Evolutionary conservation across 2,329 filamentous ascomycete genomes (phyloP).

Genomic region (Scolecobasidium constrictum): DNA sequence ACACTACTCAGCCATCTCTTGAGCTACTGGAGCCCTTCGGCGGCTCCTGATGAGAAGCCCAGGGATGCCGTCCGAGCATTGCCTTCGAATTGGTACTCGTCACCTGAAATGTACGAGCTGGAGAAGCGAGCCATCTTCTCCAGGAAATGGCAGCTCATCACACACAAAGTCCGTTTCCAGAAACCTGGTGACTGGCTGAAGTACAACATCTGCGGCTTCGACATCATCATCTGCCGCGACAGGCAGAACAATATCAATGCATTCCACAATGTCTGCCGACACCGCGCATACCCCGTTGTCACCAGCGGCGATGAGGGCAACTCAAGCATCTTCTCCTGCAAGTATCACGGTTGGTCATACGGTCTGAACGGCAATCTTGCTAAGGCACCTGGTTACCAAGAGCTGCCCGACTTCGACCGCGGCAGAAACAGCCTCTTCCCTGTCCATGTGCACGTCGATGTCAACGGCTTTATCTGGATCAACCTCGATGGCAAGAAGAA

Average conservation of each 20-base stretch:
- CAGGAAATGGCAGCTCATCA: conserved; percentile 44
- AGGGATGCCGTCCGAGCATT: conserved; percentile 1
- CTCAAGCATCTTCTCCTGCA: conserved; percentile 44
- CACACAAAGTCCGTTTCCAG: conserved; percentile 39
- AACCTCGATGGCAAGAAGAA: conserved; percentile 40
- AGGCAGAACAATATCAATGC: conserved; percentile 42
- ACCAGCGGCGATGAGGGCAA: conserved; percentile 36
- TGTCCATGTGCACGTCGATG: conserved; percentile 43
- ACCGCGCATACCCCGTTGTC: conserved; percentile 50
- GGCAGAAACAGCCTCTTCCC: conserved; percentile 44
- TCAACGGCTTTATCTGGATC: conserved; percentile 46
- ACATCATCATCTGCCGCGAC: conserved; percentile 43
- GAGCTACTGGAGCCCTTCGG: neutral
- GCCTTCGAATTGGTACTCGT: conserved; percentile 4
- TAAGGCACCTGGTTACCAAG: conserved; percentile 49
- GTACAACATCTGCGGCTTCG: conserved; percentile 44
- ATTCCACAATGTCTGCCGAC: conserved; percentile 53
- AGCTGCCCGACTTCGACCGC: conserved; percentile 45
- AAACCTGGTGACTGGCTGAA: conserved; percentile 47
- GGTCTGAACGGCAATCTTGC: conserved; percentile 45
- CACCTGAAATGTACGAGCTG: conserved; percentile 41
- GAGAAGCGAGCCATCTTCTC: conserved; percentile 48
- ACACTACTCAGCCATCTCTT: neutral
- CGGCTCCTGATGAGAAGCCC: neutral
- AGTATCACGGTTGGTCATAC: conserved; percentile 55